Evolutionary conservation across 495 filamentous ascomycete species (phyloP), one percentile per base, ranked within the genome.

Genomic region (Penicillium argentinense): DNA sequence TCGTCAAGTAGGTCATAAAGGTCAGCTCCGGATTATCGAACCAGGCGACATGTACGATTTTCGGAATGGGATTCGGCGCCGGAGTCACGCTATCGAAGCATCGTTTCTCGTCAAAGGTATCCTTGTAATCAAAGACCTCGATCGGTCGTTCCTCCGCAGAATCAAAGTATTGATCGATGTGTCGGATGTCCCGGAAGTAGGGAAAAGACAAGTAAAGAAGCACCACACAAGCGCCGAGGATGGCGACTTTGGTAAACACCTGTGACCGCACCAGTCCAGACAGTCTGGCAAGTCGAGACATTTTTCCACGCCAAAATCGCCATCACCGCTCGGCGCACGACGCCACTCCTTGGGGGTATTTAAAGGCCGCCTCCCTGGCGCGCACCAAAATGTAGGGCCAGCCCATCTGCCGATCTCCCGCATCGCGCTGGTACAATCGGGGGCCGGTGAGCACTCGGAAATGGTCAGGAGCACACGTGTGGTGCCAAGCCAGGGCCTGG

Each of bases 41-140:
- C 54, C 60, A 76, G 25, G 73, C 69, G 51, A 75, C 68, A 52
- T 76, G 72, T 21, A 75, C 72, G 24, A 71, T 55, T 42, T 74
- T 75, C 5, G 73, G 73, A 16, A 76, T 75, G 4, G 70, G 63
- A 13, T 67, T 64, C 5, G 13, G 27, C 4, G 40, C 4, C 8
- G 25, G 9, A n/a, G 19, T 2, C 14, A 5, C 2, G 26, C 36
- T 46, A 21, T 34, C 5, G 26, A 49, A 28, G 26, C 45, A 45
- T 33, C 13, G 17, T 33, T 36, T 5, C 22, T 54, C 51, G 0
- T 37, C 32, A 0, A 9, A 4, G n/a, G 51, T 54, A 1, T 30
- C 22, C 19, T 50, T 29, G 16, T 51, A 51, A 40, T 53, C 38
- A 13, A 40, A 51, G 9, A n/a, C 37, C 18, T 50, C 47, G 19